Percentiles rank a stretch among this genome's conserved stretches.
phyloP scores from a whole-genome alignment of 1,139 yeast genomes.

The Geotrichum fermentans region DNA sequence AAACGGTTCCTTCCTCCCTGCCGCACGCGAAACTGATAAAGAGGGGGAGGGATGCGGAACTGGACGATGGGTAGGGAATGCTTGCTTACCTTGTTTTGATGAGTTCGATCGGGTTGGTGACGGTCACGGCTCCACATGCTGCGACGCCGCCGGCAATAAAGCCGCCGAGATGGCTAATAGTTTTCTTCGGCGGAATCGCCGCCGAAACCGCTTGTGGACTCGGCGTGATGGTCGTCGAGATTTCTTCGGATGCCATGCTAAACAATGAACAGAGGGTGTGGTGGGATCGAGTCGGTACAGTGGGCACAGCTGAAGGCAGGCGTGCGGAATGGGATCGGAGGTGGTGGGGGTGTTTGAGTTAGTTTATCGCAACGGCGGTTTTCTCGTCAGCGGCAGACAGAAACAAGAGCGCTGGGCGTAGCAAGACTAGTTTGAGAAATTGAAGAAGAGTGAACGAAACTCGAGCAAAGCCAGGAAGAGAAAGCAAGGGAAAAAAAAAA shows the following conservation, averaged over 20 bases:
- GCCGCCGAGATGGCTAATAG: conserved; percentile 58
- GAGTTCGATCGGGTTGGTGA: conserved; percentile 91
- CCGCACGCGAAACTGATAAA: background rate
- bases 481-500: background rate
- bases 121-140: conserved; percentile 96
- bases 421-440: background rate
- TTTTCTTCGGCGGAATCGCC: conserved; percentile 16
- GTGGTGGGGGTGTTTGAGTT: background rate
- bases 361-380: background rate
- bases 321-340: background rate
- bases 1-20: background rate
- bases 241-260: background rate
- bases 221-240: background rate
- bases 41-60: background rate
- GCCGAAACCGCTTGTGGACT: background rate
- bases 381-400: background rate
- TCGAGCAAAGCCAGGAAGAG: background rate
- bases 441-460: background rate
- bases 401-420: background rate
- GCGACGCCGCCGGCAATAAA: conserved; percentile 92
- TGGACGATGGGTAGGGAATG: background rate
- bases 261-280: background rate
- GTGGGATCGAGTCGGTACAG: background rate
- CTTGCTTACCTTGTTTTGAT: conserved; percentile 56
- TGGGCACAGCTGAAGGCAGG: background rate